phyloP scores from a whole-genome alignment of 2,329 filamentous ascomycete genomes.

The Microcyclospora tardicrescens region DNA sequence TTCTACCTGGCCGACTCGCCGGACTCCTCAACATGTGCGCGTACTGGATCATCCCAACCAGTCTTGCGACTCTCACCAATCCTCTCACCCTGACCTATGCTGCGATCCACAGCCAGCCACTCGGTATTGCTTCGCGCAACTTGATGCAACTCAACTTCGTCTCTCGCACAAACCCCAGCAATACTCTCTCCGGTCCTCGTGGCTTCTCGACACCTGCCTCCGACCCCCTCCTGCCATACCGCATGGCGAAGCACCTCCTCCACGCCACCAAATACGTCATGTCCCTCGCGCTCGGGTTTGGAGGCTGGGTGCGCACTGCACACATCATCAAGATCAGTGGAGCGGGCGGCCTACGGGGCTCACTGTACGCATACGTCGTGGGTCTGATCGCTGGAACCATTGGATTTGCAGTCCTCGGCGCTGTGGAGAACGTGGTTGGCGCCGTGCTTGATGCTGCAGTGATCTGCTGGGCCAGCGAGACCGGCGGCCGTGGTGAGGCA shows the following conservation, averaged over 20 bases:
- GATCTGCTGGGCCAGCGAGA: slow-evolving; percentile 91
- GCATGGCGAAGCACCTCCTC: slow-evolving; percentile 79
- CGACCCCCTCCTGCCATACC: slow-evolving; percentile 60
- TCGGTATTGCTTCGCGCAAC: slow-evolving; percentile 64
- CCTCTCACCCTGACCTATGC: slow-evolving; percentile 85
- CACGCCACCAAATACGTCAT: slow-evolving; percentile 87
- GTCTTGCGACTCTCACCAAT: slow-evolving; percentile 75
- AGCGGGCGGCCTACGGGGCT: slow-evolving; percentile 51
- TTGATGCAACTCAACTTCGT: slow-evolving; percentile 75
- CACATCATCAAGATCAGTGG: slow-evolving; percentile 54
- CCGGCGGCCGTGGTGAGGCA: slow-evolving; percentile 45
- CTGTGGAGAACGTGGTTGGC: slow-evolving; percentile 27
- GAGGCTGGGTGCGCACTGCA: slow-evolving; percentile 91
- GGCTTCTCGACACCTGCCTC: slow-evolving; percentile 25
- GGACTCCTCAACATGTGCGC: slow-evolving; percentile 56
- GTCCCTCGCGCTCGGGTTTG: slow-evolving; percentile 78
- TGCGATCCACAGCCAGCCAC: slow-evolving; percentile 79
- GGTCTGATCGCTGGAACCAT: slow-evolving; percentile 87
- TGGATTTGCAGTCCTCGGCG: slow-evolving; percentile 73
- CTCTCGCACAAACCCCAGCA: slow-evolving; percentile 58
- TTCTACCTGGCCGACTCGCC: slow-evolving; percentile 66
- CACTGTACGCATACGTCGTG: slow-evolving; percentile 87
- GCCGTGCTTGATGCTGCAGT: slow-evolving; percentile 44
- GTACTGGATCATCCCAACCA: slow-evolving; percentile 71
- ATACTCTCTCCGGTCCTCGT: slow-evolving; percentile 37